These are phyloP conservation scores for Hydnomerulius pinastri DNA, from an alignment of 768 basidiomycete species.

Conservation along the genomic window DNA sequence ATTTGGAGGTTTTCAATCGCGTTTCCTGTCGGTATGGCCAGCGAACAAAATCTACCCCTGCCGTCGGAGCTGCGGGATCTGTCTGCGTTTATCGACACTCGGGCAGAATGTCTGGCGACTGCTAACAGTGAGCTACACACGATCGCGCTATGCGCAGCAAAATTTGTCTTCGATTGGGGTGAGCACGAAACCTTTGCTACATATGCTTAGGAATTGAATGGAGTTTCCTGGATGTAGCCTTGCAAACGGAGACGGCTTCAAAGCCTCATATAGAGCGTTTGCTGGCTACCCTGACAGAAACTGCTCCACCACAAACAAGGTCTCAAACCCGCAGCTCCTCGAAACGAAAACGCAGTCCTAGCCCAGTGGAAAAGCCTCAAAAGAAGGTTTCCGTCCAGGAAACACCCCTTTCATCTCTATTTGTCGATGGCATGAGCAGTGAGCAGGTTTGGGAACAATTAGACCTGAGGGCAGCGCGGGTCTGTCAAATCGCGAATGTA, in stretches of 20 bases:
- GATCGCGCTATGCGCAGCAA: slow-evolving; percentile 66
- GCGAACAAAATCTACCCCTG: slow-evolving; percentile 21
- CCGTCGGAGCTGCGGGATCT: slow-evolving; percentile 49
- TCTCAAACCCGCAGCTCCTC: slow-evolving; percentile 52
- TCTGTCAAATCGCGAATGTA: slow-evolving; percentile 71
- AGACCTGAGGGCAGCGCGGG: slow-evolving; percentile 71
- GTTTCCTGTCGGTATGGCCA: slow-evolving; percentile 12
- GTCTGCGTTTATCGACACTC: slow-evolving; percentile 54
- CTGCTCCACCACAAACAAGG: slow-evolving; percentile 72
- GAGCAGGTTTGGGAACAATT: slow-evolving; percentile 95
- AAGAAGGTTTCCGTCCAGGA: slow-evolving; percentile 39
- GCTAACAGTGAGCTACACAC: slow-evolving; percentile 54
- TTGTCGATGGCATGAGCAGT: slow-evolving; percentile 74
- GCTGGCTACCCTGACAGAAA: slow-evolving; percentile 65
- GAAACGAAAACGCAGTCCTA: slow-evolving; percentile 45
- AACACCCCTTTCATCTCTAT: slow-evolving; percentile 79
- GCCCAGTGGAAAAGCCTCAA: slow-evolving; percentile 33
- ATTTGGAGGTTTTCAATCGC: too few relatives aligned
- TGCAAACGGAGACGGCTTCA: slow-evolving; percentile 68
- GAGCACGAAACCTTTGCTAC: slow-evolving; percentile 25
- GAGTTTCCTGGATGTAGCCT: slow-evolving; percentile 42
- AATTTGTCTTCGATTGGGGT: slow-evolving; percentile 79
- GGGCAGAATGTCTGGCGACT: slow-evolving; percentile 55
- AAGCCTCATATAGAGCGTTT: slow-evolving; percentile 64
- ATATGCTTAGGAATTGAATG: slow-evolving; percentile 1